Evolutionary conservation across 768 basidiomycete species (phyloP), one percentile per base, ranked within the genome.

Genomic region (Termitomyces sp.): DNA sequence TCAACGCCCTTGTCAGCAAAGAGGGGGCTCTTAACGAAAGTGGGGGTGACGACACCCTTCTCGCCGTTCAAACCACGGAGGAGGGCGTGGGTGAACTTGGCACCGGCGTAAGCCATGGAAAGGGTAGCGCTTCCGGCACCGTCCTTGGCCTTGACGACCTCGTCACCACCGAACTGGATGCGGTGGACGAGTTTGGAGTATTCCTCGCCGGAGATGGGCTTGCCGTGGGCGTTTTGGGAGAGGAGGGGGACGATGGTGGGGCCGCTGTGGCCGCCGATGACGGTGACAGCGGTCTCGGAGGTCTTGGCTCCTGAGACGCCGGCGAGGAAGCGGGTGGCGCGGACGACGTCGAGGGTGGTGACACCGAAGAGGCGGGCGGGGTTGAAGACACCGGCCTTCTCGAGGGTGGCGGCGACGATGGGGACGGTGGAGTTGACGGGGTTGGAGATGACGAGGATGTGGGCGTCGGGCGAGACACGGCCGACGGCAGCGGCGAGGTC

Each of bases 361-460:
- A 99, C 89, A 82, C 96, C 97, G 73, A 97, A 98, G 68, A 98
- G 73, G 66, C 83, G 89, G 60, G 79, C 77, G 57, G 94, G 93
- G 80, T 99, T 86, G 78, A 90, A 98, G 60, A 91, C 91, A 61
- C 95, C 95, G 13, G 89, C 89, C 74, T 94, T 91, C 77, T 91
- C 85, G 72, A 97, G 88, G 60, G 91, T 90, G 65, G 87, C 83
- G 48, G 95, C 94, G 66, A 97, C 95, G 67, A 99, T 97, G 68
- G 97, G 96, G 60, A 98, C 97, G 62, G 97, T 98, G 54, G 90
- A 92, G 82, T 93, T 94, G 81, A 97, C 96, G 56, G 96, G 96
- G 87, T 99, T 99, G 67, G 95, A 96, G 76, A 99, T 99, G 77
- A 98, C 88, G 66, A 94, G 86, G 69, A 98, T 82, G 77, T 91